Conservation (phyloP, 768 basidiomycete species). For the Pisolithus tinctorius region DNA sequence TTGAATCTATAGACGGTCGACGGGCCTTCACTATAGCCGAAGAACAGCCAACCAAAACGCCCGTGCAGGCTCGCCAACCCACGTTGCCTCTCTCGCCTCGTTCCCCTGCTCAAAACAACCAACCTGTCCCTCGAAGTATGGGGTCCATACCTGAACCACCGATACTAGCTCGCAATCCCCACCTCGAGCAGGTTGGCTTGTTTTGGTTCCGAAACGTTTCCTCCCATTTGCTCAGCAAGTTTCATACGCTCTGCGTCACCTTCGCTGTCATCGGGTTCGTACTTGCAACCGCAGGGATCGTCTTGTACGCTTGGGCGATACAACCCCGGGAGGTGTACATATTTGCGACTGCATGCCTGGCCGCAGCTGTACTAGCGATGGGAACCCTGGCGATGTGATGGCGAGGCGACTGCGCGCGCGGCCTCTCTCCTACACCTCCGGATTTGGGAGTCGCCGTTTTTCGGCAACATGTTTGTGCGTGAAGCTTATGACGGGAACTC, state of each 20-base stretch:
- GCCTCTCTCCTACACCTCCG: neutral
- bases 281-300: slow-evolving; percentile 42
- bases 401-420: neutral
- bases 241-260: slow-evolving; percentile 43
- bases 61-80: neutral
- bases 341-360: slow-evolving; percentile 36
- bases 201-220: slow-evolving; percentile 32
- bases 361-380: slow-evolving; percentile 24
- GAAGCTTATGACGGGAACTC: no score
- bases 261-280: slow-evolving; percentile 43
- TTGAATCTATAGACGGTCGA: neutral
- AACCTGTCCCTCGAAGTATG: neutral
- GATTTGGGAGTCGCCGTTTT: neutral
- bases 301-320: slow-evolving; percentile 45
- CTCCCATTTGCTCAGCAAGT: slow-evolving; percentile 40
- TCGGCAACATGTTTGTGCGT: no score
- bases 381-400: slow-evolving; percentile 8
- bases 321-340: slow-evolving; percentile 40
- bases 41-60: neutral
- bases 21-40: slow-evolving; percentile 1
- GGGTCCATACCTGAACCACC: slow-evolving; percentile 16
- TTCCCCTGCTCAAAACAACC: neutral
- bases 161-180: slow-evolving; percentile 41
- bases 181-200: slow-evolving; percentile 45
- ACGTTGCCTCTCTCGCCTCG: neutral